Percentiles rank a stretch among this genome's conserved stretches.
Conservation (phyloP, 148 eudicot species). For the Fagopyrum esculentum region DNA sequence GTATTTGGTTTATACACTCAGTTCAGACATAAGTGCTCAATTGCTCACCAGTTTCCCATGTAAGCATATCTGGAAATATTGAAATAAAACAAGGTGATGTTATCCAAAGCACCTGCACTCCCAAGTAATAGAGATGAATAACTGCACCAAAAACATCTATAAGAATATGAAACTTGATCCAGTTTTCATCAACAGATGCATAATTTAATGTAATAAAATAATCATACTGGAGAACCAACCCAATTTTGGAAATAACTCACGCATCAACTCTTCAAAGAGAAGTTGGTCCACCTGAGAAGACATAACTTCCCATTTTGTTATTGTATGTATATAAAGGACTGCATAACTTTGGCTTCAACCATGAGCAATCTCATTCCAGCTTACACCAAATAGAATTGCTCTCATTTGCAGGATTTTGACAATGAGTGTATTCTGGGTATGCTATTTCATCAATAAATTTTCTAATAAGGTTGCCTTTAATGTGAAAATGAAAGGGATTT, state of each 20-base stretch:
- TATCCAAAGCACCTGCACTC: conserved; percentile 88
- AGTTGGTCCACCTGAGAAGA: conserved; percentile 77
- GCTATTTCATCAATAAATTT: not conserved
- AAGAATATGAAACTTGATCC: conserved; percentile 14
- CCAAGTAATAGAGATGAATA: conserved; percentile 89
- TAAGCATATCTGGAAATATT: conserved; percentile 80
- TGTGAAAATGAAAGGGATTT: not conserved
- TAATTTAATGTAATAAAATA: not conserved
- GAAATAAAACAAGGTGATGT: conserved; percentile 94
- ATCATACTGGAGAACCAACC: conserved; percentile 34
- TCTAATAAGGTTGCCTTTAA: not conserved
- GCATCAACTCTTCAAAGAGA: conserved; percentile 89
- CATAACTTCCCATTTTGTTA: conserved; percentile 1
- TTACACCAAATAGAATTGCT: not conserved
- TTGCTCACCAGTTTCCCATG: conserved; percentile 94
- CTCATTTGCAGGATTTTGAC: not conserved
- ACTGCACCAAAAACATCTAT: conserved; percentile 46
- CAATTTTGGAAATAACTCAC: conserved; percentile 76
- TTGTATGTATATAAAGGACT: not conserved
- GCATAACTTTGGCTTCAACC: not conserved
- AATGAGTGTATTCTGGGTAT: conserved; percentile 8
- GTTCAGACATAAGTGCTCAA: no score
- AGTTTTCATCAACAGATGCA: not conserved
- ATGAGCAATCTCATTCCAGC: no score
- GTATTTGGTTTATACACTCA: no score